Base-by-base conservation (phyloP, 129 eudicot genomes). In the Tanacetum coccineum region DNA sequence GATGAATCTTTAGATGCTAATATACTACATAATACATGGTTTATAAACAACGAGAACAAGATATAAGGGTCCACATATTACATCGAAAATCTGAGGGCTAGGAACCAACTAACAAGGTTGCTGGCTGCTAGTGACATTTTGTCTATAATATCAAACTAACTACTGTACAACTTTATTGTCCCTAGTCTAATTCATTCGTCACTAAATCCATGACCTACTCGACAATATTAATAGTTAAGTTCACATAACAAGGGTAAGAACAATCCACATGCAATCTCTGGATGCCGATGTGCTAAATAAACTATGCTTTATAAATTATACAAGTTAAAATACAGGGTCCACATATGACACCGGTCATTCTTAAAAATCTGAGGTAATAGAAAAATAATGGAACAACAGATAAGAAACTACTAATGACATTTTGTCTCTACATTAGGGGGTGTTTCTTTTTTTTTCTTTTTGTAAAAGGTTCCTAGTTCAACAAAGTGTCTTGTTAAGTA, bases 141-240 rank as follows among this genome's bases (percentile, higher is more conserved):
- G 57, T 13, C 50, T 32, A 66, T 48, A 62, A 51, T 39, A 68
- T 60, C 62, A 42, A 66, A 40, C 68, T 50, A 75, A 68, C 64
- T 50, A 75, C n/a, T n/a, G n/a, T n/a, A n/a, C 74, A 68, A 12
- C 40, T 75, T 49, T 60, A 61, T 56, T 60, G 80, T 52, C 80
- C 44, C 64, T 13, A 51, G 26, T 20, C 14, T 22, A 59, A n/a
- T 52, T 12, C 18, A 48, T 13, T 59, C 21, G 57, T 61, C 70
- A 28, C 26, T 42, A n/a, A 69, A 52, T 30, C 50, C 32, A 25
- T 19, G n/a, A 60, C 26, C 69, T 60, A 68, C 60, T 50, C 46
- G 40, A 68, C 64, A 68, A 48, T 40, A 59, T 60, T 68, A 60
- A 21, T 36, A 60, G 63, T 13, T 75, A 52, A 68, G 62, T 64